Evolutionary conservation across 768 basidiomycete species (phyloP).

Genomic region (Dioszegia hungarica): DNA sequence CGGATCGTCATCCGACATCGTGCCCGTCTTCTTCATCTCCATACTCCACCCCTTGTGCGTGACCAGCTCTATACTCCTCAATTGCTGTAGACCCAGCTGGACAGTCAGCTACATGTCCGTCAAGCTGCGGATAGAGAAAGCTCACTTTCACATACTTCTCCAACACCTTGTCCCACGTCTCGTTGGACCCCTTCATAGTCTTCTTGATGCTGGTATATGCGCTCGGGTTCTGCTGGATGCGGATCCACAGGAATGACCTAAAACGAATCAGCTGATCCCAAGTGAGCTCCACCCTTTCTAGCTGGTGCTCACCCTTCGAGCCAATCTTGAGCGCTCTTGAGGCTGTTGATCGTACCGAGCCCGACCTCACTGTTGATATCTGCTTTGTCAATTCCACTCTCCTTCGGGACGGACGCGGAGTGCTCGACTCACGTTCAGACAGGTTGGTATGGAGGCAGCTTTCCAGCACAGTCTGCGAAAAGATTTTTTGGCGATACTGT

Average conservation of each 20-base stretch:
- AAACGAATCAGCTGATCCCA: conserved; percentile 35
- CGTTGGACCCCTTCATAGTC: conserved; percentile 50
- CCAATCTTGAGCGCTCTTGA: conserved; percentile 74
- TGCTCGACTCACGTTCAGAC: conserved; percentile 62
- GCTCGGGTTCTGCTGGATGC: conserved; percentile 75
- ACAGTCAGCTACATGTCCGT: background rate
- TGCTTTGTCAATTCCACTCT: too few species aligned
- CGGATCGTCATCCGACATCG: conserved; percentile 2
- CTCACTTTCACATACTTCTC: conserved; percentile 68
- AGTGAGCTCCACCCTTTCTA: background rate
- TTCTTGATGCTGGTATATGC: conserved; percentile 57
- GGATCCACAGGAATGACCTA: conserved; percentile 77
- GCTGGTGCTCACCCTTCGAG: conserved; percentile 32
- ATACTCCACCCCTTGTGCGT: conserved; percentile 56
- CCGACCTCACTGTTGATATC: conserved; percentile 90
- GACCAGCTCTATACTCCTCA: conserved; percentile 50
- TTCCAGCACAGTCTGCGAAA: conserved; percentile 59
- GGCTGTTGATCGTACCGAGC: conserved; percentile 69
- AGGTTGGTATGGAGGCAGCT: conserved; percentile 71
- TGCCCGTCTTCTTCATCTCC: conserved; percentile 36
- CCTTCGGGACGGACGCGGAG: too few species aligned
- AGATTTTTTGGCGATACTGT: conserved; percentile 27
- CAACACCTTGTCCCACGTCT: conserved; percentile 65
- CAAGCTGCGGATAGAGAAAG: background rate
- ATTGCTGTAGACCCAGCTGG: conserved; percentile 52